These are phyloP conservation scores for Xylaria castorea DNA, from an alignment of 495 filamentous ascomycete genomes.

Conservation along the genomic window DNA sequence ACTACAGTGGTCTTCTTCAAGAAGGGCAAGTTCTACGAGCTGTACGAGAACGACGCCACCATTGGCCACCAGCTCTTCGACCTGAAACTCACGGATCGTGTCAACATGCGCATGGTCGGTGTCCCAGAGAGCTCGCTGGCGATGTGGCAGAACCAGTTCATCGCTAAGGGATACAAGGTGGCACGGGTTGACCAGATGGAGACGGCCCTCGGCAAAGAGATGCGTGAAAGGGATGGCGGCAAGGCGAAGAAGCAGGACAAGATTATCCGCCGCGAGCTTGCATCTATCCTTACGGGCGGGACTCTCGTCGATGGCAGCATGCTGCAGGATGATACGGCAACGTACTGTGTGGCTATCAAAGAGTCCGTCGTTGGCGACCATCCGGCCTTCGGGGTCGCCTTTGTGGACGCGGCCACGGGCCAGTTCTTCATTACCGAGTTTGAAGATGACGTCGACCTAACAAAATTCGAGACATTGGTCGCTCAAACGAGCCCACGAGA, in stretches of 20 bases:
- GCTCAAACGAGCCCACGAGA: slow-evolving; percentile 93
- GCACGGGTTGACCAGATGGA: slow-evolving; percentile 96
- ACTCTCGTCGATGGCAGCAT: slow-evolving; percentile 95
- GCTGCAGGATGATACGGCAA: slow-evolving; percentile 98
- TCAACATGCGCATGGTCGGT: slow-evolving; percentile 99
- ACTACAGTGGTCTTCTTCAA: slow-evolving; percentile 99
- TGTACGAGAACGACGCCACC: slow-evolving; percentile 98
- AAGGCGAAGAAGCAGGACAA: slow-evolving; percentile 76
- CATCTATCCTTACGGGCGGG: slow-evolving; percentile 87
- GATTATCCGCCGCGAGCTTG: slow-evolving; percentile 88
- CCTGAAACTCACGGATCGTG: slow-evolving; percentile 94
- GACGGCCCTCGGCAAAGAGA: slow-evolving; percentile 94
- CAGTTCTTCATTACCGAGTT: slow-evolving; percentile 94
- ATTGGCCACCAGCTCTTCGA: slow-evolving; percentile 98
- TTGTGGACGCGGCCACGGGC: slow-evolving; percentile 95
- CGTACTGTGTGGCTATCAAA: slow-evolving; percentile 96
- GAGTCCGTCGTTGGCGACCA: slow-evolving; percentile 77
- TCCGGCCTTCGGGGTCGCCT: slow-evolving; percentile 88
- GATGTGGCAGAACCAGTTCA: slow-evolving; percentile 93
- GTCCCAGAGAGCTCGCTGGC: slow-evolving; percentile 90
- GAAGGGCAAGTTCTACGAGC: slow-evolving; percentile 99
- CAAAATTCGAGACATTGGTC: slow-evolving; percentile 97
- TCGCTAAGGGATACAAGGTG: slow-evolving; percentile 94
- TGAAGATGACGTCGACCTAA: slow-evolving; percentile 89
- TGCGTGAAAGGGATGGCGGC: slow-evolving; percentile 82